Evolutionary conservation across 305 asterid species (phyloP), one percentile per base, ranked within the genome.

Genomic region (Fraxinus floribunda): DNA sequence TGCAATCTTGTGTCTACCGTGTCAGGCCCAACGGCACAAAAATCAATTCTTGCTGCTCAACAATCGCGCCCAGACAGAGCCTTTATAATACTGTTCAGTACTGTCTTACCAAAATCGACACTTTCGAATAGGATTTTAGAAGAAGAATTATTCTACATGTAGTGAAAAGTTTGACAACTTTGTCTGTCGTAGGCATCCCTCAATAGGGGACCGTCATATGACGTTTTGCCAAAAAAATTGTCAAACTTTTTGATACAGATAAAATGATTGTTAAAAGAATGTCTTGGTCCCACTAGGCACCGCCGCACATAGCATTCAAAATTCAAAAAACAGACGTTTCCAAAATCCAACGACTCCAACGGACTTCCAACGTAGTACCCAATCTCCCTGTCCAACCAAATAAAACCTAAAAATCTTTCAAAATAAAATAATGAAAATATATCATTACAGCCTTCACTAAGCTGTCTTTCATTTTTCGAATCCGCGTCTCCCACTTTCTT

Each of bases 391-490:
- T 64, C 35, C 38, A 20, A 26, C 38, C 75, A 29, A 68, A 26
- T 5, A 29, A 66, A 3, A 5, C 74, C n/a, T 66, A 24, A 26
- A 68, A 68, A 11, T 4, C 34, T 26, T 64, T 68, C 39, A 1
- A 68, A 68, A 68, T 5, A 5, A 57, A 81, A 74, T 2, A 36
- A 22, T 24, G 20, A 46, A 76, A 75, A n/a, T 36, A 32, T 39
- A 79, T 35, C 46, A 81, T 39, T 83, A 91, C 94, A 91, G 94
- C 94, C 72, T 81, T 22, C 11, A 10, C 24, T 15, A 78, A 75
- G 94, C 94, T 91, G 94, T 86, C 89, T 68, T 74, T 30, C 79
- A 13, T 79, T 36, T 78, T 81, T 75, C 78, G 83, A 73, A 75
- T 84, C 90, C 89, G 89, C 88, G 89, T 88, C 76, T 49, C 76